Evolutionary conservation across 768 basidiomycete genomes (phyloP).

Genomic region (Lentinula boryana): DNA sequence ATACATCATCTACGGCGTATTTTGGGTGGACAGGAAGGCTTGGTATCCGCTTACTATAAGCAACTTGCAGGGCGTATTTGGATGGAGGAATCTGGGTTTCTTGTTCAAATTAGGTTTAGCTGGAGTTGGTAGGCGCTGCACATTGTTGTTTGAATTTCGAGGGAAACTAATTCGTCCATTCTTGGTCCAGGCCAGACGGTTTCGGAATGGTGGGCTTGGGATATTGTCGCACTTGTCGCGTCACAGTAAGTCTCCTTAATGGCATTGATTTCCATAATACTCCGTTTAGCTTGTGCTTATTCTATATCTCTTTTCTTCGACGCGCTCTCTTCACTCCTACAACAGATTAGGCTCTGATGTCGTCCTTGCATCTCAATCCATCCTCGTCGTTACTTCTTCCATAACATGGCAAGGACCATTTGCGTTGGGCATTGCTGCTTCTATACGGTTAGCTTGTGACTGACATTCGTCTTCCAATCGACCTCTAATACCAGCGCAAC

Average conservation of each 20-base stretch:
- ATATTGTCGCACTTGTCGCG: slow-evolving; percentile 61
- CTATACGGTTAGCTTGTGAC: slow-evolving; percentile 41
- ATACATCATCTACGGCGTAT: slow-evolving; percentile 59
- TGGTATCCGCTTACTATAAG: slow-evolving; percentile 61
- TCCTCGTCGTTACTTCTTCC: slow-evolving; percentile 71
- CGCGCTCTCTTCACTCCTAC: background rate
- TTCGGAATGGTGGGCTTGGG: slow-evolving; percentile 98
- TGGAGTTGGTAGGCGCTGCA: slow-evolving; percentile 53
- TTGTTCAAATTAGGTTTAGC: slow-evolving; percentile 74
- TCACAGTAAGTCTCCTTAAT: slow-evolving; percentile 28
- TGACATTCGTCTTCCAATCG: slow-evolving; percentile 35
- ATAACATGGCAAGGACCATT: slow-evolving; percentile 82
- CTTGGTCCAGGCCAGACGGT: slow-evolving; percentile 60
- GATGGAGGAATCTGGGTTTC: slow-evolving; percentile 63
- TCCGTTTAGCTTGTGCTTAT: background rate
- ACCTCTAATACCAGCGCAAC: too few relatives aligned
- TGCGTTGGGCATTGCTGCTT: slow-evolving; percentile 74
- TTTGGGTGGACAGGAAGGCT: slow-evolving; percentile 59
- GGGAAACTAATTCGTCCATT: background rate
- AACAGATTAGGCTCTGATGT: slow-evolving; percentile 64
- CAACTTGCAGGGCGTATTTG: slow-evolving; percentile 31
- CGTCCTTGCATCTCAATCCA: slow-evolving; percentile 82
- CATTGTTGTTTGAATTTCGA: background rate
- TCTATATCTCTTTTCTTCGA: background rate
- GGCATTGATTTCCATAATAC: background rate